A percentile compares a stretch with the other conserved stretches of the same genome.
These are phyloP conservation scores for Citrus sp. DNA, from an alignment of 345 rosid species.

Conservation along the genomic window DNA sequence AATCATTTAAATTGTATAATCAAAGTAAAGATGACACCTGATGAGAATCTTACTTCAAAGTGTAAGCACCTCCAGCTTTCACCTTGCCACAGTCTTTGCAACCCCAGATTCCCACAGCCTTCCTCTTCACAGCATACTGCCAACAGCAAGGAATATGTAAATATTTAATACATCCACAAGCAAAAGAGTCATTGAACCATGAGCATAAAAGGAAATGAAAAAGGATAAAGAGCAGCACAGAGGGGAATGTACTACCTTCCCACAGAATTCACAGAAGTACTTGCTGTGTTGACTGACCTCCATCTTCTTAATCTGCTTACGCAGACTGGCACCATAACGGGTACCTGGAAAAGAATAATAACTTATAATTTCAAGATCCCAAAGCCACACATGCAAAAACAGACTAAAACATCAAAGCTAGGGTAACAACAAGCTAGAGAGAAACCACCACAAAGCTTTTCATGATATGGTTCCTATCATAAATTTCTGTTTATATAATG, in stretches of 20 bases:
- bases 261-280: constrained; percentile 80
- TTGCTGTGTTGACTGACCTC: constrained; percentile 80
- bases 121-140: constrained; percentile 62
- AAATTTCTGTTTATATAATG: not conserved
- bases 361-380: not conserved
- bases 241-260: constrained; percentile 41
- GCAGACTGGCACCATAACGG: constrained; percentile 81
- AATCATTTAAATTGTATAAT: not conserved
- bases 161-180: not conserved
- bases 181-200: not conserved
- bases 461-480: not conserved
- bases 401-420: not conserved
- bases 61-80: constrained; percentile 70
- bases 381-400: not conserved
- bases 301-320: constrained; percentile 86
- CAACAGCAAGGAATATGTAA: not conserved
- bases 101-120: constrained; percentile 71
- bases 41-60: constrained; percentile 41
- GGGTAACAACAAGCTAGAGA: not conserved
- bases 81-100: constrained; percentile 68
- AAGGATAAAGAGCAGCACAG: too few relatives aligned
- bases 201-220: not conserved
- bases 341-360: constrained; percentile 38
- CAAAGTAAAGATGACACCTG: not conserved
- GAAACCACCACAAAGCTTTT: not conserved